phyloP scores from a whole-genome alignment of 2,329 filamentous ascomycete genomes.

The Claviceps monticola region DNA sequence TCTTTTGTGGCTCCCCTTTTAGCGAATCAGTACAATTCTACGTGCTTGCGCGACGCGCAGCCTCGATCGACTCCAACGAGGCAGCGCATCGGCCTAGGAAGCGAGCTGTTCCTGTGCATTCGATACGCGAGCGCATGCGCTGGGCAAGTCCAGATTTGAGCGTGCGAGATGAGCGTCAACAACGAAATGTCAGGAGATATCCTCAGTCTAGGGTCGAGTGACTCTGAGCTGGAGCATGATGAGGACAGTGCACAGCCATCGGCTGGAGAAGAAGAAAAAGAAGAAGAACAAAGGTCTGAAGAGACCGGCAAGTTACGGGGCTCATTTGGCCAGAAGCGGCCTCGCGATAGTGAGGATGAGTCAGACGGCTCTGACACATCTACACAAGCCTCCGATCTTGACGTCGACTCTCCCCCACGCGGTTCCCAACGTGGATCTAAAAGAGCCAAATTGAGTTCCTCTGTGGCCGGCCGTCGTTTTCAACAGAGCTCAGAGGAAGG shows the following conservation, averaged over 20 bases:
- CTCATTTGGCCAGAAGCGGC: conserved; percentile 1
- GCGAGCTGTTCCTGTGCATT: background rate
- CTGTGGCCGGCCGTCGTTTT: background rate
- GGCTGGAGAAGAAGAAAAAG: background rate
- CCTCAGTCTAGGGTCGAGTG: conserved; percentile 2
- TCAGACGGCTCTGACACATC: conserved; percentile 2
- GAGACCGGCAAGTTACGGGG: background rate
- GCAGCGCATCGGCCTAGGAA: background rate
- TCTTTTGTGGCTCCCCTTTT: background rate
- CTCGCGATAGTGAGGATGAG: conserved; percentile 1
- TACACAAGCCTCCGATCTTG: background rate
- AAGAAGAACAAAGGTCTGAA: background rate
- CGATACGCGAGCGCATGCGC: background rate
- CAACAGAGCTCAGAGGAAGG: conserved; percentile 18
- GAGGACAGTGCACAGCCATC: background rate
- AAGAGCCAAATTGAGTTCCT: conserved; percentile 8
- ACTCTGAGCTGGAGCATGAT: background rate
- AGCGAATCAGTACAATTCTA: too few relatives aligned
- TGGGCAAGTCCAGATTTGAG: background rate
- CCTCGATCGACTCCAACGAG: too few relatives aligned
- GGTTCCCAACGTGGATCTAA: conserved; percentile 7
- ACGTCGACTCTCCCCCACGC: background rate
- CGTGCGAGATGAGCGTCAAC: background rate
- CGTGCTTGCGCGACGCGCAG: background rate
- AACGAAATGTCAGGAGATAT: conserved; percentile 1